Conservation (phyloP, 1,139 yeast genomes). For the Hemisphaericaspora subhashii region DNA sequence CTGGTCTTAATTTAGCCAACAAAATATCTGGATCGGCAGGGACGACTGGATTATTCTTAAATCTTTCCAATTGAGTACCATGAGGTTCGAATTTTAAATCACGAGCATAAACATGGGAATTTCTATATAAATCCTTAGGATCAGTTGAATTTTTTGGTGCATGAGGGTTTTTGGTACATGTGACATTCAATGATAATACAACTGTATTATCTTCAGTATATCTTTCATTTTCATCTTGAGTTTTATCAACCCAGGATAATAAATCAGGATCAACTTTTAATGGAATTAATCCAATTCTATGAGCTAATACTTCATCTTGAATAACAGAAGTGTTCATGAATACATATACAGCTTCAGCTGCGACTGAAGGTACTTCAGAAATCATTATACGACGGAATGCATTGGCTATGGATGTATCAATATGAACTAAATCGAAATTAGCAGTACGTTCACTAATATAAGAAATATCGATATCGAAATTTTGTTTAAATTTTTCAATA, state of each 20-base stretch:
- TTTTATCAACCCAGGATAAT: slow-evolving; percentile 71
- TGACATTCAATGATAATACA: slow-evolving; percentile 75
- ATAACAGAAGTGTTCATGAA: slow-evolving; percentile 94
- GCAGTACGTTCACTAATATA: slow-evolving; percentile 68
- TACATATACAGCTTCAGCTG: slow-evolving; percentile 86
- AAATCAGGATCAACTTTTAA: slow-evolving; percentile 89
- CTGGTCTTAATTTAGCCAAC: slow-evolving; percentile 91
- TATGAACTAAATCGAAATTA: slow-evolving; percentile 81
- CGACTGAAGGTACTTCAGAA: slow-evolving; percentile 94
- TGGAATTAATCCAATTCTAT: slow-evolving; percentile 90
- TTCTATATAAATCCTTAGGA: slow-evolving; percentile 79
- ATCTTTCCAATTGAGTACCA: slow-evolving; percentile 75
- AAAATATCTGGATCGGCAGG: slow-evolving; percentile 86
- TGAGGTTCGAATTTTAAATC: slow-evolving; percentile 91
- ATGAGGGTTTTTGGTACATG: slow-evolving; percentile 82
- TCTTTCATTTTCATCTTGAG: slow-evolving; percentile 63
- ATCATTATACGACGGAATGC: slow-evolving; percentile 97
- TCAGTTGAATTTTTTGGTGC: slow-evolving; percentile 79
- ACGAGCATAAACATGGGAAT: slow-evolving; percentile 82
- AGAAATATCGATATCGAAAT: slow-evolving; percentile 68
- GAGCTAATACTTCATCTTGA: slow-evolving; percentile 96
- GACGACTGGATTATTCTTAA: slow-evolving; percentile 67
- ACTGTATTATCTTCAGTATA: slow-evolving; percentile 87
- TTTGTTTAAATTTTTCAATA: slow-evolving; percentile 71
- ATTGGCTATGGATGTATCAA: slow-evolving; percentile 91